A percentile compares a stretch with the other conserved stretches of the same genome.
These are phyloP conservation scores for Verticillium albo-atrum DNA, from an alignment of 2,329 filamentous ascomycete species.

Conservation along the genomic window DNA sequence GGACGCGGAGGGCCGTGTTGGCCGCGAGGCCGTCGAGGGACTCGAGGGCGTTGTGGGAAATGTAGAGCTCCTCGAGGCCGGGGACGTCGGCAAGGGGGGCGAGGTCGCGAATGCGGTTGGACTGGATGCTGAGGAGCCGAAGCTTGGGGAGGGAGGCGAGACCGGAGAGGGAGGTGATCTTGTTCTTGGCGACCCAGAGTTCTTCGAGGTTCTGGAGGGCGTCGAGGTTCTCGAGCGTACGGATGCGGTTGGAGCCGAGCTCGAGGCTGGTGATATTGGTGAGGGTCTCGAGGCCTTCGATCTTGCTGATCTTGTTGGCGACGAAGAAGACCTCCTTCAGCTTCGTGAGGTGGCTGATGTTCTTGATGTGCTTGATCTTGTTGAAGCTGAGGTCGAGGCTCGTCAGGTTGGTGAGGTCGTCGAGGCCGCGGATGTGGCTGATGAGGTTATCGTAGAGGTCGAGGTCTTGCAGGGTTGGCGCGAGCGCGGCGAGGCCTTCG, in stretches of 20 bases:
- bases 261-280: slow-evolving; percentile 77
- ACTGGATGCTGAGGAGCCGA: slow-evolving; percentile 88
- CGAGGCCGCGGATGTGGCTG: slow-evolving; percentile 77
- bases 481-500: slow-evolving; percentile 65
- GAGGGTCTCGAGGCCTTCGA: slow-evolving; percentile 74
- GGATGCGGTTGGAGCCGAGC: slow-evolving; percentile 86
- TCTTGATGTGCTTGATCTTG: slow-evolving; percentile 98
- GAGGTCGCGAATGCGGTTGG: slow-evolving; percentile 81
- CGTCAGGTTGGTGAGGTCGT: slow-evolving; percentile 69
- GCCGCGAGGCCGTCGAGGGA: slow-evolving; percentile 68
- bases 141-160: slow-evolving; percentile 73
- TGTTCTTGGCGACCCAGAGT: slow-evolving; percentile 95
- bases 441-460: slow-evolving; percentile 98
- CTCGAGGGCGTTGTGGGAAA: slow-evolving; percentile 88
- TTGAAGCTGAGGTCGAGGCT: slow-evolving; percentile 94
- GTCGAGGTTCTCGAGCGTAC: slow-evolving; percentile 82
- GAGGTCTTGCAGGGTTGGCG: slow-evolving; percentile 69
- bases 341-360: slow-evolving; percentile 70
- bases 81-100: slow-evolving; percentile 69
- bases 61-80: slow-evolving; percentile 86
- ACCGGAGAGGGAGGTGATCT: slow-evolving; percentile 79
- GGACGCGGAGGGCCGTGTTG: slow-evolving; percentile 63
- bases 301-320: slow-evolving; percentile 86
- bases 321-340: slow-evolving; percentile 87
- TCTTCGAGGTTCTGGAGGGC: slow-evolving; percentile 74